These are phyloP conservation scores for Telopea speciosissima DNA, from an alignment of 177 flowering plant genomes.

Conservation along the genomic window DNA sequence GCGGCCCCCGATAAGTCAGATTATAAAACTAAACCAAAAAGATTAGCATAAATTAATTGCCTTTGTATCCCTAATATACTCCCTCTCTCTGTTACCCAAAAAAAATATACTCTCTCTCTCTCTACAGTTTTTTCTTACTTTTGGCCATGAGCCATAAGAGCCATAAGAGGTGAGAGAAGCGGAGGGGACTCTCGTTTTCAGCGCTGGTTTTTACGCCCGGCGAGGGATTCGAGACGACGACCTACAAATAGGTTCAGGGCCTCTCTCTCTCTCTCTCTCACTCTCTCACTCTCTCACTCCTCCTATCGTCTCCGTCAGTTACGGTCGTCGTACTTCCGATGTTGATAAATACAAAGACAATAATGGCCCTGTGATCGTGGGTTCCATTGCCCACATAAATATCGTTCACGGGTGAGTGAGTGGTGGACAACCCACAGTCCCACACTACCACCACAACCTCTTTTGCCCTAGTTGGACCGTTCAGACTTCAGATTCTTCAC, in stretches of 20 bases:
- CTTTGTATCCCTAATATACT: no score
- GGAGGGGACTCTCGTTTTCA: conserved; percentile 13
- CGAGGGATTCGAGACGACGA: conserved; percentile 34
- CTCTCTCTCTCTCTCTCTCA: neutral
- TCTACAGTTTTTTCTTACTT: neutral
- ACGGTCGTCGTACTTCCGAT: neutral
- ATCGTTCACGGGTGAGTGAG: no score
- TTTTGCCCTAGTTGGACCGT: no score
- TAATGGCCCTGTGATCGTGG: no score
- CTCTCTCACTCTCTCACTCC: conserved; percentile 2
- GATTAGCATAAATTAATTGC: no score
- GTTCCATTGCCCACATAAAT: no score
- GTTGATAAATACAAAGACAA: no score
- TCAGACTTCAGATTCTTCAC: no score
- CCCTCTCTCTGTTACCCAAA: neutral
- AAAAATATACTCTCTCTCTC: no score
- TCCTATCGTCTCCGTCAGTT: conserved; percentile 13
- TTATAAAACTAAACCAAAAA: no score
- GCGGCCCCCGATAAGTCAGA: neutral
- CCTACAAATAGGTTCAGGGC: conserved; percentile 31
- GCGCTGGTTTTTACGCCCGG: conserved; percentile 24
- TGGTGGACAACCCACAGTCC: no score
- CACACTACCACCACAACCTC: no score
- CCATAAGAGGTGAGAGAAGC: neutral
- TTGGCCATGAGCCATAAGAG: neutral